These are phyloP conservation scores for Musa beccarii DNA, from an alignment of 176 grass and related monocot species.

Conservation along the genomic window DNA sequence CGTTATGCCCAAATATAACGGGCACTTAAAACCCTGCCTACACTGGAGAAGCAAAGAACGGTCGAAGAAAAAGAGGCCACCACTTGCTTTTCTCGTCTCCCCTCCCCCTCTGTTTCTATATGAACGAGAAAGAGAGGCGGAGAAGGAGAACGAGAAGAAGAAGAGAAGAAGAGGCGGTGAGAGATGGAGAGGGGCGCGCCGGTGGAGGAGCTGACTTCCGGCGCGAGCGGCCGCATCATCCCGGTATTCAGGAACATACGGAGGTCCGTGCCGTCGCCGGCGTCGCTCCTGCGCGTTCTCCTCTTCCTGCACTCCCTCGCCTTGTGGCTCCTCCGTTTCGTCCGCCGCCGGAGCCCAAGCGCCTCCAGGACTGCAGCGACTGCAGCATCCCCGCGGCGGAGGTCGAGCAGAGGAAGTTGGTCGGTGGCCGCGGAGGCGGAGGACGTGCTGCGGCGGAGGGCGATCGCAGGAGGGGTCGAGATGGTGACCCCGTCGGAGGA, in stretches of 20 bases:
- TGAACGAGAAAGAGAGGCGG: too few relatives aligned
- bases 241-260: slow-evolving; percentile 44
- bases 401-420: not conserved
- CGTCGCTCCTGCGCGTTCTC: slow-evolving; percentile 49
- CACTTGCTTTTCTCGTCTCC: too few relatives aligned
- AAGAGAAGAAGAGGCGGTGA: not conserved
- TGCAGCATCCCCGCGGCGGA: not conserved
- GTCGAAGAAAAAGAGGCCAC: too few relatives aligned
- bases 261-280: slow-evolving; percentile 56
- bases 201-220: slow-evolving; percentile 71
- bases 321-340: slow-evolving; percentile 63
- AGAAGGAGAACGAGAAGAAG: not conserved
- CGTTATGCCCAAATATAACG: too few relatives aligned
- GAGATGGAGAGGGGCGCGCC: not conserved
- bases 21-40: too few relatives aligned
- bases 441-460: slow-evolving; percentile 32
- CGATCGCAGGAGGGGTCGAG: slow-evolving; percentile 13
- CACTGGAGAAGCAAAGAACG: too few relatives aligned
- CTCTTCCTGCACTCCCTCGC: slow-evolving; percentile 64
- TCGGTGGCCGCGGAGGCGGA: slow-evolving; percentile 29
- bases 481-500: slow-evolving; percentile 35
- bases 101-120: not conserved
- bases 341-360: slow-evolving; percentile 23
- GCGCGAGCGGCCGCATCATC: slow-evolving; percentile 78
- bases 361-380: not conserved